These are phyloP conservation scores for Berberis vulgaris DNA, from an alignment of 164 flowering plant genomes.

Conservation along the genomic window DNA sequence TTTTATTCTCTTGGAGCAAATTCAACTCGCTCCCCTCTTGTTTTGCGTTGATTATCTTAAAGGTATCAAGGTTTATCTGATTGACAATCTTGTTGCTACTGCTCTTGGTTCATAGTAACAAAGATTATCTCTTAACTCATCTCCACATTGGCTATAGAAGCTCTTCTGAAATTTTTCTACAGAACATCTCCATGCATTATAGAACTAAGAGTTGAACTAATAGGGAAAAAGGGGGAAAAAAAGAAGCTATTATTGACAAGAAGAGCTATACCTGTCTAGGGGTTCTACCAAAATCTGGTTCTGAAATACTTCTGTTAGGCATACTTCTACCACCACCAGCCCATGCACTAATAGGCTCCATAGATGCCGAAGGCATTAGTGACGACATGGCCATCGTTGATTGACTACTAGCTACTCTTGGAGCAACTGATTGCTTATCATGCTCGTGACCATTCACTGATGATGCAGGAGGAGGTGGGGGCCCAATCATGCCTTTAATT, in stretches of 20 bases:
- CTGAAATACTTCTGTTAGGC: constrained; percentile 83
- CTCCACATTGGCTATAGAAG: no score
- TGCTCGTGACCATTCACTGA: constrained; percentile 37
- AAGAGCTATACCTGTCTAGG: constrained; percentile 52
- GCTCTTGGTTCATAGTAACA: no score
- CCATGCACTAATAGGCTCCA: constrained; percentile 79
- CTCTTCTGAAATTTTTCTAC: no score
- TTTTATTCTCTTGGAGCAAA: no score
- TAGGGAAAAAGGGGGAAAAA: no score
- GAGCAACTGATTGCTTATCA: constrained; percentile 27
- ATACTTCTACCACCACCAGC: constrained; percentile 37
- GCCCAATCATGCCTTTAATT: constrained; percentile 87
- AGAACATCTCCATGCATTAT: no score
- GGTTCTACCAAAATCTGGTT: constrained; percentile 82
- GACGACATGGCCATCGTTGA: constrained; percentile 79
- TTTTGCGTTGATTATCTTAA: no score
- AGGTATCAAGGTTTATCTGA: no score
- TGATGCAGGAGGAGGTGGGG: constrained; percentile 70
- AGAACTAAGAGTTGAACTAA: no score
- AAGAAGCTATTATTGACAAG: neutral
- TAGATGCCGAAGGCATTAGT: constrained; percentile 66
- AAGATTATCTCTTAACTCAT: no score
- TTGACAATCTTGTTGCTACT: no score
- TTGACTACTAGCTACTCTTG: constrained; percentile 58
- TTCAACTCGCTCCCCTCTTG: no score